Evolutionary conservation across 2,329 filamentous ascomycete genomes (phyloP), one percentile per base, ranked within the genome.

Genomic region (Fusarium praegraminearum): DNA sequence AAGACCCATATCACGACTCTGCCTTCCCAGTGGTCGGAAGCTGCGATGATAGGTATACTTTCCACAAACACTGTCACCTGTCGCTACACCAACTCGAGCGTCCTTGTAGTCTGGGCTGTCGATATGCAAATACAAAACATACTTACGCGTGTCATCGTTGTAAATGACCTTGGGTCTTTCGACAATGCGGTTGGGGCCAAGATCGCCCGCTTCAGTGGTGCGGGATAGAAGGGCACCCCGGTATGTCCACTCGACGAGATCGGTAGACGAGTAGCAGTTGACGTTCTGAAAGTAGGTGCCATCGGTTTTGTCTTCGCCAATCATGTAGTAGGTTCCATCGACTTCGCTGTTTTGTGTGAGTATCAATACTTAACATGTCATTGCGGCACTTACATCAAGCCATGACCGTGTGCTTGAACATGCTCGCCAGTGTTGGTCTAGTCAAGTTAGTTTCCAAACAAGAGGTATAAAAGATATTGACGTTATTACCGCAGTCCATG

Each of bases 111-210:
- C 83, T 32, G 80, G 81, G 57, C 80, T 84, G 73, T 92, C 90
- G 50, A 91, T 90, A 73, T 92, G 90, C 81, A 91, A 83, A 81
- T 87, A 91, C 76, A 92, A 79, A n/a, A 92, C 89, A 76, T 89
- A 92, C 67, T 89, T 87, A 8, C 77, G 72, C 0, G 89, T 91
- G n/a, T 80, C 79, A 16, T 88, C 85, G 68, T 92, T 92, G 79
- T 87, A 91, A 7, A 92, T 84, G 6, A 92, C 85, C 78, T 92
- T 91, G 4, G 90, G 90, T 22, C 90, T 80, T 77, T 92, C 90
- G 3, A 92, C 86, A 13, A 92, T 83, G 4, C 89, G 84, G 65
- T 83, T 83, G 0, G 88, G 87, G 0, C 89, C 89, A 0, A 91
- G 80, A 63, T 91, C 89, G 1, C 83, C 87, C 3, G 73, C 70